Percentiles rank a stretch among this genome's conserved stretches.
Evolutionary conservation across 345 rosid genomes (phyloP).

Genomic region (Barbarea vulgaris): DNA sequence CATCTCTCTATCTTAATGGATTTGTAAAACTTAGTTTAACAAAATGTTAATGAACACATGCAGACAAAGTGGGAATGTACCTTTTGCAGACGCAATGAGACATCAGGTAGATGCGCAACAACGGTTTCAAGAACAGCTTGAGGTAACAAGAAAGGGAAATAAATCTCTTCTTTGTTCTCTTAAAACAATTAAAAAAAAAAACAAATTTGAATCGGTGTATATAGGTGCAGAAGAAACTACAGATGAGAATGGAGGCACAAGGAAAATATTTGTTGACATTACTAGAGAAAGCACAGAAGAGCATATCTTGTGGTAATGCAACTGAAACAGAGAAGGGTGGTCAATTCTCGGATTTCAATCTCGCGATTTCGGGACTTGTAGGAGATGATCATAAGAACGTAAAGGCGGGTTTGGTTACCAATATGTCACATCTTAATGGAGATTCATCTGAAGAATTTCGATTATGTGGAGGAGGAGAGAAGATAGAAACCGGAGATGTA

Average conservation of each 20-base stretch:
- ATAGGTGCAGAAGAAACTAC: slow-evolving; percentile 72
- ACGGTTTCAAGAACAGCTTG: slow-evolving; percentile 65
- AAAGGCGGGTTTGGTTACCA: slow-evolving; percentile 24
- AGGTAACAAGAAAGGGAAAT: slow-evolving; percentile 48
- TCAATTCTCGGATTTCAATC: slow-evolving; percentile 50
- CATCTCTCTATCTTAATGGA: not conserved
- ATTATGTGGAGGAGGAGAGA: slow-evolving; percentile 29
- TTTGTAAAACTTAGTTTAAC: slow-evolving; percentile 17
- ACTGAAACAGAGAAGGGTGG: slow-evolving; percentile 40
- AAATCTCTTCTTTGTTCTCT: not conserved
- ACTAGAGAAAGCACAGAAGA: slow-evolving; percentile 77
- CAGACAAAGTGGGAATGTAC: slow-evolving; percentile 49
- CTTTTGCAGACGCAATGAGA: slow-evolving; percentile 51
- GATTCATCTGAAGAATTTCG: slow-evolving; percentile 32
- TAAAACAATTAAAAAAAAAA: not conserved
- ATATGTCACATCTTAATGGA: slow-evolving; percentile 9
- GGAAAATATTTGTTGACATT: slow-evolving; percentile 76
- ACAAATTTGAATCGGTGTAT: not conserved
- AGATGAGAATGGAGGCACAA: slow-evolving; percentile 90
- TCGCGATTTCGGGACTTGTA: slow-evolving; percentile 49
- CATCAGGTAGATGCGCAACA: slow-evolving; percentile 62
- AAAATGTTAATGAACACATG: not conserved
- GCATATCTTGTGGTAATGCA: slow-evolving; percentile 41
- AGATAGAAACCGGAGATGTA: slow-evolving; percentile 35
- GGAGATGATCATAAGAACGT: slow-evolving; percentile 38